Base-by-base conservation (phyloP, 2,329 filamentous ascomycete genomes). In the Aspergillus uvarum region DNA sequence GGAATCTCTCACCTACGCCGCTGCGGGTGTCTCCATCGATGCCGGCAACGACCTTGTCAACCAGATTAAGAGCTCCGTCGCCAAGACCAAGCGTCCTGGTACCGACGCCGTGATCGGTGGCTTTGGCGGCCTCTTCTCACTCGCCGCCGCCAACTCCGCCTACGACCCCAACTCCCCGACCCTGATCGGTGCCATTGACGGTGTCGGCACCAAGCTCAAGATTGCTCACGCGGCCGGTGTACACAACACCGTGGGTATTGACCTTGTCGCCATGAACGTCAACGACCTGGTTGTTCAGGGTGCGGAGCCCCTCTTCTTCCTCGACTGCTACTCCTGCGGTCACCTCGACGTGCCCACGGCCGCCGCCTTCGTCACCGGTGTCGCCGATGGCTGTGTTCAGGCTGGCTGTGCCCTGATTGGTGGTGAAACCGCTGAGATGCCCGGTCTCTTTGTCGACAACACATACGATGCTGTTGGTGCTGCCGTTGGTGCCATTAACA, bases 221-320 rank as follows among this genome's bases (percentile, higher is more conserved):
- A 91, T 99, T 70, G 95, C 95, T 0, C 94, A 97, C 74, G 86
- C 87, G 12, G 90, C 96, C 80, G 85, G 87, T 68, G 92, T 96
- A 79, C 95, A 97, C 78, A 88, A 94, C 76, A 96, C 93, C 3
- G 94, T 99, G 11, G 95, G 95, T 62, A 92, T 99, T 68, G 95
- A 99, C 74, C 85, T 99, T 38, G 95, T 99, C 4, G 95, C 95
- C 67, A 98, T 98, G 94, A 98, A 97, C 76, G 95, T 98, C 73
- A 99, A 99, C 76, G 95, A 99, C 72, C 84, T 99, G 0, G 89
- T 99, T 54, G 95, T 98, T 8, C 93, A 98, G 80, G 95, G 95
- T 57, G 95, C 95, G 12, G 91, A 95, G 68, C 93, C 95, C 2
- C 83, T 98, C 65, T 95, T 95, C 83, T 98, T 99, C 84, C 87